phyloP scores from a whole-genome alignment of 2,329 filamentous ascomycete genomes.

The Pseudogymnoascus sp. region DNA sequence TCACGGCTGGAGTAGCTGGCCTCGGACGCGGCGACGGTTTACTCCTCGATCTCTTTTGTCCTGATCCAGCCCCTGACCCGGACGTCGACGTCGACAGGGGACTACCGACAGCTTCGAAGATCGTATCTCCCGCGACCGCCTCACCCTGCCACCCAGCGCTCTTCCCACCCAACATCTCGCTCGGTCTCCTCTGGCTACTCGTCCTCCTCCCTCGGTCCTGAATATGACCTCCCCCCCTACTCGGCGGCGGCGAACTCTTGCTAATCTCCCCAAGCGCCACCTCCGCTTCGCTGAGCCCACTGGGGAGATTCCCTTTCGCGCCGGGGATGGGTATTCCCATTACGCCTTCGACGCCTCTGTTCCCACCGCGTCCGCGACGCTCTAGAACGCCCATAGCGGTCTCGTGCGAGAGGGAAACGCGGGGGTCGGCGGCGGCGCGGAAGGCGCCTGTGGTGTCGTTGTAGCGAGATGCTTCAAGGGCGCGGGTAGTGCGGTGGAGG shows the following conservation, averaged over 20 bases:
- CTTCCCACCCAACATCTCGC: not conserved
- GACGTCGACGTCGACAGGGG: not conserved
- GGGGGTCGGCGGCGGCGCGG: conserved; percentile 30
- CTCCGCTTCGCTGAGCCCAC: conserved; percentile 27
- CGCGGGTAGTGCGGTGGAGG: conserved; percentile 35
- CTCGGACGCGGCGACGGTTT: not conserved
- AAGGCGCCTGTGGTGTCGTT: conserved; percentile 37
- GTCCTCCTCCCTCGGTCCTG: conserved; percentile 18
- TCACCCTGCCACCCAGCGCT: not conserved
- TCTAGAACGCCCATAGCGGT: conserved; percentile 19
- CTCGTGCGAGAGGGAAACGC: conserved; percentile 22
- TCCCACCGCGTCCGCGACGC: conserved; percentile 19
- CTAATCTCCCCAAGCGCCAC: conserved; percentile 36
- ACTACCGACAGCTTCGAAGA: not conserved
- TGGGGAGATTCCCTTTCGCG: conserved; percentile 24
- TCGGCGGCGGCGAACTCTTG: conserved; percentile 28
- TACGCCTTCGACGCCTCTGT: conserved; percentile 18
- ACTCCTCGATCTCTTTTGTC: not conserved
- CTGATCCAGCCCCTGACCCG: not conserved
- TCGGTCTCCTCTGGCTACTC: conserved; percentile 2
- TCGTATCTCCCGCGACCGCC: not conserved
- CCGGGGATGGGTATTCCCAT: conserved; percentile 19
- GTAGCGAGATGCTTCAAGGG: conserved; percentile 33
- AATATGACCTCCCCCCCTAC: conserved; percentile 23
- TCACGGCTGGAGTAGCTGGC: not conserved